Conservation (phyloP, 345 rosid species). For the Cardiospermum halicacabum region DNA sequence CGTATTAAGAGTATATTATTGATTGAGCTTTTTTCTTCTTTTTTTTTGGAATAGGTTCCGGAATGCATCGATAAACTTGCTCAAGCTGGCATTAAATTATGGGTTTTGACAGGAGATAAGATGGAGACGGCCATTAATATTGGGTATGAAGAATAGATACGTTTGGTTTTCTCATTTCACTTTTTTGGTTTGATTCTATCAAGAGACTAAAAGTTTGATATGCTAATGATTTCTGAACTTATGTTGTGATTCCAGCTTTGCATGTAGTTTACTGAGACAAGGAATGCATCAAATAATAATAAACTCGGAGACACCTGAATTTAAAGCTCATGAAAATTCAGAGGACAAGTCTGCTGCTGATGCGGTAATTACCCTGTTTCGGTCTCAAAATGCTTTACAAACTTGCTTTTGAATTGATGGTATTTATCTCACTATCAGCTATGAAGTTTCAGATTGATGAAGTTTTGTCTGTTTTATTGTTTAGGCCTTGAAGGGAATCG, state of each 20-base stretch:
- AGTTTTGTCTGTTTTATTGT: slow-evolving; percentile 10
- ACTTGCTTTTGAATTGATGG: not conserved
- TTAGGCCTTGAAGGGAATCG: slow-evolving; percentile 67
- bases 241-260: slow-evolving; percentile 52
- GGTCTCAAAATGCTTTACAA: not conserved
- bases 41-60: slow-evolving; percentile 61
- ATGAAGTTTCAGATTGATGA: slow-evolving; percentile 8
- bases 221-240: slow-evolving; percentile 19
- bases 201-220: not conserved
- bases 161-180: too few species aligned
- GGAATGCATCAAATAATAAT: slow-evolving; percentile 89
- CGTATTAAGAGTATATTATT: not conserved
- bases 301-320: slow-evolving; percentile 68
- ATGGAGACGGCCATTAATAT: slow-evolving; percentile 98
- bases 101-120: slow-evolving; percentile 98
- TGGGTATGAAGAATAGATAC: slow-evolving; percentile 42
- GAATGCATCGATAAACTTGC: slow-evolving; percentile 97
- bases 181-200: not conserved
- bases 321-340: slow-evolving; percentile 61
- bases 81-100: slow-evolving; percentile 90
- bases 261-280: slow-evolving; percentile 94
- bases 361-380: slow-evolving; percentile 33
- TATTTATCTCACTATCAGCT: not conserved
- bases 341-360: slow-evolving; percentile 61
- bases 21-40: not conserved